Evolutionary conservation across 345 rosid genomes (phyloP).

Genomic region (Aegle marmelos): DNA sequence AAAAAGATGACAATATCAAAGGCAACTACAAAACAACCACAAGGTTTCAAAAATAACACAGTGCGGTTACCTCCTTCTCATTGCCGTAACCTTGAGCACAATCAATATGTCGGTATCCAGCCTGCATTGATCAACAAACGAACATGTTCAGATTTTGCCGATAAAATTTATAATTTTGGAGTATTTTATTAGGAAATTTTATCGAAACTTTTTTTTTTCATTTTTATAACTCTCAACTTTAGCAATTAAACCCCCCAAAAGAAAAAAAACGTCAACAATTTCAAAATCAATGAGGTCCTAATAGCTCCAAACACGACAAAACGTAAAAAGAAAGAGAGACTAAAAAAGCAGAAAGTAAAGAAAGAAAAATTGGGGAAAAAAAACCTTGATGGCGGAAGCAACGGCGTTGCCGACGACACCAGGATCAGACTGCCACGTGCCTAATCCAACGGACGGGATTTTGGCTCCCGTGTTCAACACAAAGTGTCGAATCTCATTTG

Average conservation of each 20-base stretch:
- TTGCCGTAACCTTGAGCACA: conserved; percentile 66
- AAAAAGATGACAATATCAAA: background rate
- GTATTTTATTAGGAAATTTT: too few species aligned
- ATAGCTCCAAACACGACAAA: background rate
- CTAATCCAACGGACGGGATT: conserved; percentile 50
- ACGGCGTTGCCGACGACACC: conserved; percentile 46
- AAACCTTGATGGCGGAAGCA: conserved; percentile 46
- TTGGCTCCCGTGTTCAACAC: conserved; percentile 52
- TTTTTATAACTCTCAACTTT: too few species aligned
- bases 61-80: conserved; percentile 55
- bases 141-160: background rate
- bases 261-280: too few species aligned
- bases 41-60: background rate
- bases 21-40: background rate
- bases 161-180: too few species aligned
- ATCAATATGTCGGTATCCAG: conserved; percentile 76
- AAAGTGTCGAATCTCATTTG: conserved; percentile 26
- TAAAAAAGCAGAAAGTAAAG: background rate
- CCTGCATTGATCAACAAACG: conserved; percentile 28
- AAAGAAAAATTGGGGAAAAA: background rate
- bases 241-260: too few species aligned
- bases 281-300: too few species aligned
- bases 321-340: too few species aligned
- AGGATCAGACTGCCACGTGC: conserved; percentile 47
- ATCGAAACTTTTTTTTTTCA: too few species aligned